These are phyloP conservation scores for Chrysophaeum taylorii DNA, from an alignment of 352 stramenopile genomes.

Conservation along the genomic window DNA sequence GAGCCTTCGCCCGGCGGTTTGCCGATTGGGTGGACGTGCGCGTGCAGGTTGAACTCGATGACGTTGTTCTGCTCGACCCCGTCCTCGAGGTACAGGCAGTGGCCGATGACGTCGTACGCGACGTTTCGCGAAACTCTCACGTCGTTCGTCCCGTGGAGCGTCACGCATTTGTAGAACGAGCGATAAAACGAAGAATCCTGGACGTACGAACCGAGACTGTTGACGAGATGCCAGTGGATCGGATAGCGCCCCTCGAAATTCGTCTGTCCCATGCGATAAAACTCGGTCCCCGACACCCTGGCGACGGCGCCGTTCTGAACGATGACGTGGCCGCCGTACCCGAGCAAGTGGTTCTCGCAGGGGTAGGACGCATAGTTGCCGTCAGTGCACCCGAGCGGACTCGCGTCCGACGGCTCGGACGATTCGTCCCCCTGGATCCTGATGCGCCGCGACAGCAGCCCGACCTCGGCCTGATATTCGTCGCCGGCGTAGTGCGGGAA, in stretches of 20 bases:
- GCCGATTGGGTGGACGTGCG: constrained; percentile 32
- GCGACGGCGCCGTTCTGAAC: constrained; percentile 12
- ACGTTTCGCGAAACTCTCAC: constrained; percentile 36
- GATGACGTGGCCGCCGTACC: constrained; percentile 30
- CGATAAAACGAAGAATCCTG: constrained; percentile 25
- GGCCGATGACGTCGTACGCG: constrained; percentile 35
- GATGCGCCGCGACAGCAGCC: constrained; percentile 36
- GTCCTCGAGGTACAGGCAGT: constrained; percentile 37
- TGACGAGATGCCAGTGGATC: constrained; percentile 29
- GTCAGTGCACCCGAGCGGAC: no score
- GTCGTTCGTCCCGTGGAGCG: constrained; percentile 38
- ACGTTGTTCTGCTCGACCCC: constrained; percentile 32
- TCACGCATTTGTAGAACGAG: constrained; percentile 34
- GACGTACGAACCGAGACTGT: constrained; percentile 26
- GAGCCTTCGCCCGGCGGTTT: no score
- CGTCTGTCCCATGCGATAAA: constrained; percentile 32
- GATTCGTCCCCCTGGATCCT: constrained; percentile 28
- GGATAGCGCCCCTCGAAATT: constrained; percentile 35
- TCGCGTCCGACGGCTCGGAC: constrained; percentile 25
- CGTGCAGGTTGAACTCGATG: constrained; percentile 27
- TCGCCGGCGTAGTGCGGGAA: no score
- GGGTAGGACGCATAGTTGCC: no score
- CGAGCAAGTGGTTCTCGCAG: constrained; percentile 20
- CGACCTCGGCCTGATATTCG: constrained; percentile 37
- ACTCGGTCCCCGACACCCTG: constrained; percentile 25